Evolutionary conservation across 2,329 filamentous ascomycete genomes (phyloP), one percentile per base, ranked within the genome.

Genomic region (Acephala macrosclerotiorum): DNA sequence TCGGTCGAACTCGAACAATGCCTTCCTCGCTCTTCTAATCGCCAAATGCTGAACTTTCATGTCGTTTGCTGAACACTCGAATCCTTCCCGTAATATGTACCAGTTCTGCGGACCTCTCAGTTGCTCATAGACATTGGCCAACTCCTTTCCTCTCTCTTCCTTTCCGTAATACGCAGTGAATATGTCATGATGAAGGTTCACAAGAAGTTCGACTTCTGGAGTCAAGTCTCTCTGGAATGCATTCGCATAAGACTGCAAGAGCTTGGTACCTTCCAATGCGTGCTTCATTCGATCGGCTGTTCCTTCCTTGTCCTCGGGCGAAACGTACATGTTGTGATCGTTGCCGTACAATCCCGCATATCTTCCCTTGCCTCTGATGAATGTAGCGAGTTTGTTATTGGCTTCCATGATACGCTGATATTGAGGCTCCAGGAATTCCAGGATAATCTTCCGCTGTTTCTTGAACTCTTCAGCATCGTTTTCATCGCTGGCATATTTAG

Each of bases 391-490:
- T n/a, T n/a, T n/a, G n/a, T n/a, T n/a, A n/a, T 45, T 9, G 22
- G 38, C 53, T 4, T 3, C 18, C 16, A 36, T 38, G 20, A 64
- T 53, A 11, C 61, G n/a, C 22, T 60, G 14, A 35, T 60, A 61
- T 29, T 65, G 51, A 3, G 38, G 29, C 14, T 58, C 63, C 20
- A 65, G 58, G 9, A 42, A 61, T 14, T 51, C 42, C 7, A 65
- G 9, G 11, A 61, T 29, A n/a, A 7, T 18, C 8, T 38, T 51
- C 11, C 63, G 49, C n/a, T 26, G 33, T 9, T 22, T 20, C 35
- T 53, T 61, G 58, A 65, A 61, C 11, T 51, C 20, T 5, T 16
- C 22, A 1, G 58, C 9, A 38, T 51, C 36, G n/a, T 58, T 58
- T 8, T 51, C 38, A 60, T 55, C 56, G 40, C 56, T 33, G 26